Evolutionary conservation across 148 eudicot species (phyloP), one percentile per base, ranked within the genome.

Genomic region (Rheum nobile): DNA sequence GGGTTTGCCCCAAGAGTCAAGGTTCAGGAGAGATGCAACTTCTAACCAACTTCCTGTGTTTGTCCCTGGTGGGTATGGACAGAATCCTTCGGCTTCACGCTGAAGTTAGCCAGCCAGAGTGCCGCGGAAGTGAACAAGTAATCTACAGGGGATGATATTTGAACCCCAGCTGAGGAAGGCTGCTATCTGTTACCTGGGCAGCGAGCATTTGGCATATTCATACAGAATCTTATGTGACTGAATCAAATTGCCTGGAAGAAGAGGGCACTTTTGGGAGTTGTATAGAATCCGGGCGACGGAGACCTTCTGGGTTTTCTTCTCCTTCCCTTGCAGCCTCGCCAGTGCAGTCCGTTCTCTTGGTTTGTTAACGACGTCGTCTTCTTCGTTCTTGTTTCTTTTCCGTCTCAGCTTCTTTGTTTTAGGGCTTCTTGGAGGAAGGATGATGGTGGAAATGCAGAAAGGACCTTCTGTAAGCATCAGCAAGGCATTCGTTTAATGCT

Each of bases 31-130:
- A 22, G 67, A 22, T 22, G 67, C 31, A 59, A 59, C 10, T 22
- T 29, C 31, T 8, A 29, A 59, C 17, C 97, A 93, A 88, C 90
- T 93, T 67, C 98, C 98, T 4, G 97, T 93, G 69, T 93, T 91
- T 78, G 86, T 86, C 55, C 98, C 98, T 24, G 85, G 93, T 74
- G 92, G 91, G 79, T 84, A 93, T 44, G 89, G 83, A 57, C 70
- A 77, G 67, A 84, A 75, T 54, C 69, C 83, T 80, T 83, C 88
- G 6, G 28, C 67, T 22, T n/a, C 67, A 22, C 32, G 31, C 22
- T 59, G 1, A 22, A 59, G 67, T 9, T 59, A 22, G 34, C 67
- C 24, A 59, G n/a, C 4, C 50, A 46, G 19, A 17, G n/a, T n/a
- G n/a, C n/a, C n/a, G n/a, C 50, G 1, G n/a, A 46, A 46, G 50